Conservation (phyloP, 371 early-diverging fungal species). For the Mortierella sp. region DNA sequence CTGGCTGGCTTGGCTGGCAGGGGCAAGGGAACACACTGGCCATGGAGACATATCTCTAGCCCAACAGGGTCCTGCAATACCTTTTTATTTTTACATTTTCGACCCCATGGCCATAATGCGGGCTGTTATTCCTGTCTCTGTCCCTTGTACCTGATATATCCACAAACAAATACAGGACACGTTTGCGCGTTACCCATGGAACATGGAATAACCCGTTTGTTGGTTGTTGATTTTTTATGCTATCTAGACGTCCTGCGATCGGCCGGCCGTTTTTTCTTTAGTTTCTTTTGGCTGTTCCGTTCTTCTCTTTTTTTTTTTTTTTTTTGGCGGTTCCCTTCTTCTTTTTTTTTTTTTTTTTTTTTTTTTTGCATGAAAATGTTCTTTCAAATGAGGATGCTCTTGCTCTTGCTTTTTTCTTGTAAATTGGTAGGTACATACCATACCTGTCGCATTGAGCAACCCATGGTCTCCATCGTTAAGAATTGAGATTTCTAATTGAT, state of each 20-base stretch:
- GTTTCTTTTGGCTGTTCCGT: neutral
- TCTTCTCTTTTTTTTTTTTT: neutral
- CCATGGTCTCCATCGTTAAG: neutral
- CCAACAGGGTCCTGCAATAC: neutral
- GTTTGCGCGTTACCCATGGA: neutral
- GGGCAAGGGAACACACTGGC: neutral
- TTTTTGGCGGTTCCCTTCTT: slow-evolving; percentile 4
- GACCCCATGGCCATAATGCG: neutral
- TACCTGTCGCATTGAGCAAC: neutral
- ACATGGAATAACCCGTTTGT: neutral
- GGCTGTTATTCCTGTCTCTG: neutral
- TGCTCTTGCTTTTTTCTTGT: neutral
- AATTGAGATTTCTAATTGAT: neutral
- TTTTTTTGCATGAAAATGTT: slow-evolving; percentile 7
- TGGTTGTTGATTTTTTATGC: neutral
- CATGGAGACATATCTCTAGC: neutral
- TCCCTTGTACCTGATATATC: neutral
- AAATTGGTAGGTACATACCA: neutral
- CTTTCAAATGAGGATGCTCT: neutral
- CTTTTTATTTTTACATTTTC: neutral
- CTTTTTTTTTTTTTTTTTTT: too few relatives aligned
- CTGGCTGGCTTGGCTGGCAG: neutral
- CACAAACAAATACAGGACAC: neutral
- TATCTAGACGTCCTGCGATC: neutral
- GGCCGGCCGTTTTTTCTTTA: neutral